phyloP scores from a whole-genome alignment of 1,139 yeast genomes.

The Hansenula sp. region DNA sequence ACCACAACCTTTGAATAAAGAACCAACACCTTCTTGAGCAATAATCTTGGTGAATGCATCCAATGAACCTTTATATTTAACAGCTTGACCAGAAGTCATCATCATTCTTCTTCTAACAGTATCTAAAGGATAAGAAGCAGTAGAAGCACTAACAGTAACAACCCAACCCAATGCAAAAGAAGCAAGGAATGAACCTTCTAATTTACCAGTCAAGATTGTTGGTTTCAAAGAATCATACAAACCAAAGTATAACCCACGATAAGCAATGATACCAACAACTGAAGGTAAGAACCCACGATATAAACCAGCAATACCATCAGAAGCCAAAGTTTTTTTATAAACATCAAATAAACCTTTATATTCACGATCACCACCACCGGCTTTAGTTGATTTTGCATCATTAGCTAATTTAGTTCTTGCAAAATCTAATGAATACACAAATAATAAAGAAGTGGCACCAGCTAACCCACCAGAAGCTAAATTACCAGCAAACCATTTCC shows the following conservation, averaged over 20 bases:
- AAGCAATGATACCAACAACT: conserved; percentile 73
- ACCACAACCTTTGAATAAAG: conserved; percentile 84
- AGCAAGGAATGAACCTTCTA: conserved; percentile 68
- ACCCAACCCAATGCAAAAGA: conserved; percentile 77
- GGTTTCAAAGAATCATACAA: conserved; percentile 77
- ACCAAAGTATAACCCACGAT: conserved; percentile 86
- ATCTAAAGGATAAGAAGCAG: conserved; percentile 80
- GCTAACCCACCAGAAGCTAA: conserved; percentile 82
- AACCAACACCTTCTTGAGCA: conserved; percentile 65
- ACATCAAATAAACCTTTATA: conserved; percentile 76
- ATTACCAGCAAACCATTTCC: conserved; percentile 73
- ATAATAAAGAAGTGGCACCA: conserved; percentile 71
- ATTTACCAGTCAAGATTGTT: conserved; percentile 63
- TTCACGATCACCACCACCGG: conserved; percentile 66
- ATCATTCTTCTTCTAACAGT: conserved; percentile 87
- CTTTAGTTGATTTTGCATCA: conserved; percentile 69
- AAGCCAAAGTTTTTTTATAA: conserved; percentile 69
- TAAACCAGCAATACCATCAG: conserved; percentile 78
- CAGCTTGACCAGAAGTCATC: conserved; percentile 84
- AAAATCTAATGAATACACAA: conserved; percentile 77
- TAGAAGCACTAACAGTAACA: conserved; percentile 76
- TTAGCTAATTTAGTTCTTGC: conserved; percentile 84
- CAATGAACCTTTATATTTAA: conserved; percentile 69
- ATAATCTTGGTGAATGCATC: conserved; percentile 70
- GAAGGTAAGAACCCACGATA: conserved; percentile 86